These are phyloP conservation scores for Lachnellula willkommii DNA, from an alignment of 2,329 filamentous ascomycete species.

Conservation along the genomic window DNA sequence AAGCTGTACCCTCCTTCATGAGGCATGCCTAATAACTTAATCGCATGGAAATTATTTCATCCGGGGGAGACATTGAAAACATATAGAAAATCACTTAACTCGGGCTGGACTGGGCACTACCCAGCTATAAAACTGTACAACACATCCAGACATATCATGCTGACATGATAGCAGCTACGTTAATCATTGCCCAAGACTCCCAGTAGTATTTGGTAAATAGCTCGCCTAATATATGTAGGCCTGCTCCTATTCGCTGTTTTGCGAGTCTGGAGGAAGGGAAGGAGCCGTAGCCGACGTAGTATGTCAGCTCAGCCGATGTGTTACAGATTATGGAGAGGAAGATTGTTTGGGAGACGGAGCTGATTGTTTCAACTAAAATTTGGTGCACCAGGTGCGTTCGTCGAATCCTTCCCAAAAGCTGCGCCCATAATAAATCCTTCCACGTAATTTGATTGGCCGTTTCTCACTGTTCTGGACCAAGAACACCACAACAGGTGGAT, in stretches of 20 bases:
- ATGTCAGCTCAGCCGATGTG: neutral
- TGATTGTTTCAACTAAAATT: too few relatives aligned
- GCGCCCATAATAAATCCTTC: slow-evolving; percentile 4
- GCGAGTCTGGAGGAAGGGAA: neutral
- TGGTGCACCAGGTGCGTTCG: neutral
- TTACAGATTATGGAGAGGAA: neutral
- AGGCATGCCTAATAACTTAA: neutral
- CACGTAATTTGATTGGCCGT: neutral
- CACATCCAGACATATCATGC: neutral
- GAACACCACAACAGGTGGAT: neutral
- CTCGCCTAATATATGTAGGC: neutral
- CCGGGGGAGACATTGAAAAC: neutral
- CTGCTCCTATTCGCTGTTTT: neutral
- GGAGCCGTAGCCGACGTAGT: neutral
- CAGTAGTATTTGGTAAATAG: neutral
- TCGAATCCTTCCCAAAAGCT: neutral
- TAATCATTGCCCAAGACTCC: neutral
- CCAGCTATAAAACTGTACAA: neutral
- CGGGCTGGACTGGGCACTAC: neutral
- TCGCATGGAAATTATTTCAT: neutral
- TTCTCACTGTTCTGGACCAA: neutral
- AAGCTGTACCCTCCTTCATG: neutral
- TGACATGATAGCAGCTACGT: neutral
- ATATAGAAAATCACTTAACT: neutral
- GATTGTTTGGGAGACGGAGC: neutral